Percentiles rank a stretch among this genome's conserved stretches.
These are phyloP conservation scores for Davidsoniella virescens DNA, from an alignment of 2,329 filamentous ascomycete genomes.

Conservation along the genomic window DNA sequence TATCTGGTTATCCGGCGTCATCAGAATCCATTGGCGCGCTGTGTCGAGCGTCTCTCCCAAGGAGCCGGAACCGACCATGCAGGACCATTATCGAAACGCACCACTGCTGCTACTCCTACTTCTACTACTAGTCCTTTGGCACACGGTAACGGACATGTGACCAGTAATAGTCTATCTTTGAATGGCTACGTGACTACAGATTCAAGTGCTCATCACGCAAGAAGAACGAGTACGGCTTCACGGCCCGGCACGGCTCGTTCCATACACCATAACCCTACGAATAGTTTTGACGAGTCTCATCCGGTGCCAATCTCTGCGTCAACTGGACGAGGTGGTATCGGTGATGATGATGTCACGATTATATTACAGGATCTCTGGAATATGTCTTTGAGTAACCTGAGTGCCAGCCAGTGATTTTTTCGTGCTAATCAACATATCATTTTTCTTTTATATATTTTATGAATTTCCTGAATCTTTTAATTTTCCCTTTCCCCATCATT, in stretches of 20 bases:
- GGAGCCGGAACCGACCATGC: neutral
- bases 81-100: neutral
- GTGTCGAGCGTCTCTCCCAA: conserved; percentile 29
- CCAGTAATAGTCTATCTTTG: no score
- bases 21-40: conserved; percentile 52
- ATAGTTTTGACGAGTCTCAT: conserved; percentile 4
- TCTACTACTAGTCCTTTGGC: neutral
- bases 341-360: conserved; percentile 33
- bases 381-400: conserved; percentile 37
- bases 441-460: no score
- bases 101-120: neutral
- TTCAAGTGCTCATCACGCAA: neutral
- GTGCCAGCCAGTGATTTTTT: conserved; percentile 32
- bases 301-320: neutral
- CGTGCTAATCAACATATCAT: conserved; percentile 17
- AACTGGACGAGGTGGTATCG: conserved; percentile 18
- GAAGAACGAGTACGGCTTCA: conserved; percentile 14
- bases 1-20: conserved; percentile 59
- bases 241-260: conserved; percentile 23
- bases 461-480: no score
- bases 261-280: conserved; percentile 19
- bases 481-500: no score
- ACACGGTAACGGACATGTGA: no score
- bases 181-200: neutral
- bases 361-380: conserved; percentile 46